Evolutionary conservation across 1,284 basidiomycete species (phyloP).

Genomic region (Ceratobasidium sp.): DNA sequence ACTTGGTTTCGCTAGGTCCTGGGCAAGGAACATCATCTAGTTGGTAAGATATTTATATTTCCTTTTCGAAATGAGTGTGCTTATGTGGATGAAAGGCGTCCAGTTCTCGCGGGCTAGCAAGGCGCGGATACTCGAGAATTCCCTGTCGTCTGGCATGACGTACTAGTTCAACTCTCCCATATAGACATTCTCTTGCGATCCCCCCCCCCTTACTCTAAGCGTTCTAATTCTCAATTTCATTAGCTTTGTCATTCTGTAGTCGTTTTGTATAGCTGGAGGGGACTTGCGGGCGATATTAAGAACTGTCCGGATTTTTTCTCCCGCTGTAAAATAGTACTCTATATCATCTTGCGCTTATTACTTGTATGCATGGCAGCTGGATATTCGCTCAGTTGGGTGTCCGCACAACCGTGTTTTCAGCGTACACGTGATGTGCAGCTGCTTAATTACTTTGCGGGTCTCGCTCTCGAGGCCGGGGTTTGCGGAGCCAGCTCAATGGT

Average conservation of each 20-base stretch:
- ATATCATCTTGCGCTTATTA: slow-evolving; percentile 3
- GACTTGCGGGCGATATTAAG: slow-evolving; percentile 31
- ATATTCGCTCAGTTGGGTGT: too few species aligned
- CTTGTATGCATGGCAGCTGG: too few species aligned
- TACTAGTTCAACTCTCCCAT: not conserved
- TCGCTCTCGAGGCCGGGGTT: too few species aligned
- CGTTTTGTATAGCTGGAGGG: slow-evolving; percentile 26
- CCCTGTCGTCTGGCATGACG: too few species aligned
- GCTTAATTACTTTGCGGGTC: too few species aligned
- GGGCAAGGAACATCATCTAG: slow-evolving; percentile 14
- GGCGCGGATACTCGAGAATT: not conserved
- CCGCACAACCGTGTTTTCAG: too few species aligned
- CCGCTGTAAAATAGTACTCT: slow-evolving; percentile 21
- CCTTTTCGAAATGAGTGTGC: not conserved
- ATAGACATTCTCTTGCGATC: not conserved
- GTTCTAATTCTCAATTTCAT: not conserved
- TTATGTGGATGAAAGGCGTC: slow-evolving; percentile 3
- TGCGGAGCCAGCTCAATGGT: slow-evolving; percentile 1
- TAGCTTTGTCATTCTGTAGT: not conserved
- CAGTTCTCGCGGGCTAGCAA: not conserved
- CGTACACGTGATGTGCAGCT: not conserved
- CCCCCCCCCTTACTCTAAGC: not conserved
- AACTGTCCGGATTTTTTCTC: slow-evolving; percentile 38
- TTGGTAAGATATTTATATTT: slow-evolving; percentile 12
- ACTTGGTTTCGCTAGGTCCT: slow-evolving; percentile 4